Evolutionary conservation across 345 rosid genomes (phyloP), one percentile per base, ranked within the genome.

Genomic region (Leavenworthia alabamica): DNA sequence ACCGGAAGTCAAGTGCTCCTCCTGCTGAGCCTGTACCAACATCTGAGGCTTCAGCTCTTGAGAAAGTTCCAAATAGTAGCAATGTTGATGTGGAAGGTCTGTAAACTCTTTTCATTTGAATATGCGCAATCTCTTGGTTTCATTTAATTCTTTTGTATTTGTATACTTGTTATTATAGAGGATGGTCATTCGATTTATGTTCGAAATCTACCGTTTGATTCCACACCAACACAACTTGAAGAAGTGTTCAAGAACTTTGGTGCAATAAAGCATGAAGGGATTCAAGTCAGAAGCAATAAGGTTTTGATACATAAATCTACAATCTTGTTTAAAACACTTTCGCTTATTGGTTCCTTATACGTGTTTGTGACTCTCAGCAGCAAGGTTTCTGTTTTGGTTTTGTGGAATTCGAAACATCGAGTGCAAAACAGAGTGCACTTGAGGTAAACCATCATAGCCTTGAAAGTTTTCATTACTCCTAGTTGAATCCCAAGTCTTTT

Each of bases 311-410:
- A 62, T 64, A 49, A 37, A 35, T 70, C 19, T 40, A 28, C 17
- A 16, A 2, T 42, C 11, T 15, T 31, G 17, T 8, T 48, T 40
- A n/a, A 50, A 68, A 22, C 20, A 31, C 19, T 40, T 61, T 17
- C n/a, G 28, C 28, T 27, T 44, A 22, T 57, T 3, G 32, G n/a
- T n/a, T n/a, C n/a, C 44, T 61, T 36, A 43, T 52, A 49, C 50
- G 56, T 33, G 62, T 26, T 37, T 16, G 22, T 59, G 56, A 41
- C 43, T 55, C 63, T 40, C 77, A 76, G 80, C 86, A 77, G 76
- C 86, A 85, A 77, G 84, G 81, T 47, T 85, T 75, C 76, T 85
- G 87, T 76, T 88, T 81, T 71, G 89, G 91, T 50, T 88, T 85
- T 26, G 89, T 88, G 53, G 91, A 88, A 46, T 88, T 85, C 56